Conservation (phyloP, 2,329 filamentous ascomycete species). For the Aspergillus eucalypticola region DNA sequence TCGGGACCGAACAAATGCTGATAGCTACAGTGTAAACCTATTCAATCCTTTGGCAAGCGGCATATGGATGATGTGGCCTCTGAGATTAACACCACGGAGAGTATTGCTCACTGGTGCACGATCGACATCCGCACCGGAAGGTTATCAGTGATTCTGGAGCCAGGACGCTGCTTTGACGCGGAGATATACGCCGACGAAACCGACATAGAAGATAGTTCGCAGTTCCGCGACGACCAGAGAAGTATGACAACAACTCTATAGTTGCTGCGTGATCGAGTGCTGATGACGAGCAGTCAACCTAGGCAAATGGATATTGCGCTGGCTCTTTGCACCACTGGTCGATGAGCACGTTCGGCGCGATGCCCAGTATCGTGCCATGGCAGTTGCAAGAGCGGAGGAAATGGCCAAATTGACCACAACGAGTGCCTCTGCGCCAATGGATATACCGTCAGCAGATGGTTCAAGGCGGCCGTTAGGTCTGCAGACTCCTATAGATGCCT, state of each 20-base stretch:
- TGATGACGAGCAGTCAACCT: slow-evolving; percentile 70
- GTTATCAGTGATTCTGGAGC: slow-evolving; percentile 85
- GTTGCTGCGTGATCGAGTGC: neutral
- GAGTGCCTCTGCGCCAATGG: slow-evolving; percentile 63
- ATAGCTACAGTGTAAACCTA: slow-evolving; percentile 69
- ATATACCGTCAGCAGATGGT: slow-evolving; percentile 48
- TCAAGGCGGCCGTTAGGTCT: slow-evolving; percentile 29
- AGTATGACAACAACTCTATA: slow-evolving; percentile 57
- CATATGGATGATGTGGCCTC: slow-evolving; percentile 90
- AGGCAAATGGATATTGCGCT: slow-evolving; percentile 92
- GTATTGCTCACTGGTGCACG: slow-evolving; percentile 92
- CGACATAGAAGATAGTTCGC: slow-evolving; percentile 68
- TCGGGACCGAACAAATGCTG: slow-evolving; percentile 12
- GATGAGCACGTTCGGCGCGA: slow-evolving; percentile 88
- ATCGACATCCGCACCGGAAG: slow-evolving; percentile 92
- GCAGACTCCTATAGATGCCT: slow-evolving; percentile 37
- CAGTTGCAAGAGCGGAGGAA: slow-evolving; percentile 65
- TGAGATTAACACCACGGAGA: slow-evolving; percentile 82
- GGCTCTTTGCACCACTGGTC: slow-evolving; percentile 85
- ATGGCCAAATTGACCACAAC: slow-evolving; percentile 56
- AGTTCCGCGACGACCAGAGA: slow-evolving; percentile 90
- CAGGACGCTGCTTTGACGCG: slow-evolving; percentile 95
- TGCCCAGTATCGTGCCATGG: slow-evolving; percentile 66
- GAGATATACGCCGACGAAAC: slow-evolving; percentile 96
- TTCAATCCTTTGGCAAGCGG: slow-evolving; percentile 89